Evolutionary conservation across 306 rosid species (phyloP).

Genomic region (Sicyos baderoa): DNA sequence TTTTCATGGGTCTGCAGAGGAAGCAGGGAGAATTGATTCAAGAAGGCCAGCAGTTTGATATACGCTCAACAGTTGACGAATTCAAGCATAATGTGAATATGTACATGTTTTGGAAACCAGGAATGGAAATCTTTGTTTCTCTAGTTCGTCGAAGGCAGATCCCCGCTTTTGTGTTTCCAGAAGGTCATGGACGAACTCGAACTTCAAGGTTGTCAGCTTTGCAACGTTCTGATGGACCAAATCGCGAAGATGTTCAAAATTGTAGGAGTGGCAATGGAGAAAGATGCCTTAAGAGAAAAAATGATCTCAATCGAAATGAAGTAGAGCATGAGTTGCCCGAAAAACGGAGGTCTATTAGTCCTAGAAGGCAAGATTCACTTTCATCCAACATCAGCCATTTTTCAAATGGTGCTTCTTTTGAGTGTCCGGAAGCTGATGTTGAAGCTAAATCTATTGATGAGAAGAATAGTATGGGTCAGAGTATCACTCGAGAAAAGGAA

Average conservation of each 20-base stretch:
- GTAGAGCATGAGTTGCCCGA: constrained; percentile 19
- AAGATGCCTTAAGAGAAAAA: constrained; percentile 63
- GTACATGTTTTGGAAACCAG: constrained; percentile 79
- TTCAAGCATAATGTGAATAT: constrained; percentile 64
- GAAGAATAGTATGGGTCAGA: constrained; percentile 11
- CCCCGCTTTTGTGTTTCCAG: constrained; percentile 81
- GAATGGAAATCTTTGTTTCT: constrained; percentile 87
- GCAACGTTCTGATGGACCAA: constrained; percentile 38
- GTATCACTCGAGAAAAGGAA: constrained; percentile 10
- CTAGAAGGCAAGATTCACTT: constrained; percentile 26
- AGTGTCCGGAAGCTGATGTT: constrained; percentile 9
- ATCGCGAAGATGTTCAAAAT: constrained; percentile 34
- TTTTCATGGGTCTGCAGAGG: constrained; percentile 97
- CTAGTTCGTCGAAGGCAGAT: constrained; percentile 96
- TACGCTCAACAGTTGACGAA: constrained; percentile 89
- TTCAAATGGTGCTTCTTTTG: constrained; percentile 25
- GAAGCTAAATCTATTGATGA: constrained; percentile 8
- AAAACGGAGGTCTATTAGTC: constrained; percentile 32
- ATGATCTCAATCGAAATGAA: constrained; percentile 27
- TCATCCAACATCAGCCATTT: constrained; percentile 26
- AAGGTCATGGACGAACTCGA: constrained; percentile 64
- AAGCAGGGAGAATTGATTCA: constrained; percentile 86
- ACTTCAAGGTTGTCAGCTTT: constrained; percentile 34
- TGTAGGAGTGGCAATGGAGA: constrained; percentile 40
- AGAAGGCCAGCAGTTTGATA: constrained; percentile 96